phyloP scores from a whole-genome alignment of 1,139 yeast genomes.

The Lodderomyces oxycetoniae region DNA sequence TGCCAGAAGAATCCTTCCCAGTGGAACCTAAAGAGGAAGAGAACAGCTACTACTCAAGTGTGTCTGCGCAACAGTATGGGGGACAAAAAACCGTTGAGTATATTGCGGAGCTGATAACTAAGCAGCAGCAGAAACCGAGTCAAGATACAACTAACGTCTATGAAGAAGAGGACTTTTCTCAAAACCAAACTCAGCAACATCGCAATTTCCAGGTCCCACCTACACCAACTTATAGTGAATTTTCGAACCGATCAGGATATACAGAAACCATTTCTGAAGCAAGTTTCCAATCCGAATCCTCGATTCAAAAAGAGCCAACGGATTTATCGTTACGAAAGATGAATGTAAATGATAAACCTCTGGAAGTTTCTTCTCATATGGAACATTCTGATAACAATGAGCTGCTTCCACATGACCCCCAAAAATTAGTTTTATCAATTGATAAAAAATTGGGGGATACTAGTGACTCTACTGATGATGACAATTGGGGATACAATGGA shows the following conservation, averaged over 20 bases:
- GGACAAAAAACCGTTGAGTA: too few species aligned
- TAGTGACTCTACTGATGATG: conserved; percentile 12
- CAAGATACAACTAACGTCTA: too few species aligned
- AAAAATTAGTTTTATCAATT: conserved; percentile 10
- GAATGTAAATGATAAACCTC: conserved; percentile 1
- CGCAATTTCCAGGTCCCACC: conserved; percentile 22
- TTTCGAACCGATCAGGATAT: conserved; percentile 5
- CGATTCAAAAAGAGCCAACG: conserved; percentile 33
- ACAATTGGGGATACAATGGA: conserved; percentile 28
- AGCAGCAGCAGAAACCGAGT: not conserved
- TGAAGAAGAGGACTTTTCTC: too few species aligned
- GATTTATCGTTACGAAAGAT: conserved; percentile 18
- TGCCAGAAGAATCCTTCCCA: conserved; percentile 1
- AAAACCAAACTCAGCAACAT: conserved; percentile 1
- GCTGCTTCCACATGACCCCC: conserved; percentile 1
- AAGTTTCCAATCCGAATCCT: conserved; percentile 34
- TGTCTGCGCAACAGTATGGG: too few species aligned
- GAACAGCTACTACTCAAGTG: conserved; percentile 1
- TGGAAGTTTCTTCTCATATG: conserved; percentile 3
- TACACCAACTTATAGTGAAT: conserved; percentile 22
- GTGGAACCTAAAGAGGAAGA: conserved; percentile 2
- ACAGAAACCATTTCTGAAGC: conserved; percentile 24
- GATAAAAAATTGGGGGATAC: conserved; percentile 8
- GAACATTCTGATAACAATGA: not conserved
- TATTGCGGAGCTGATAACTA: not conserved